Conservation (phyloP, 1,284 basidiomycete species). For the Moesziomyces parantarcticus region DNA sequence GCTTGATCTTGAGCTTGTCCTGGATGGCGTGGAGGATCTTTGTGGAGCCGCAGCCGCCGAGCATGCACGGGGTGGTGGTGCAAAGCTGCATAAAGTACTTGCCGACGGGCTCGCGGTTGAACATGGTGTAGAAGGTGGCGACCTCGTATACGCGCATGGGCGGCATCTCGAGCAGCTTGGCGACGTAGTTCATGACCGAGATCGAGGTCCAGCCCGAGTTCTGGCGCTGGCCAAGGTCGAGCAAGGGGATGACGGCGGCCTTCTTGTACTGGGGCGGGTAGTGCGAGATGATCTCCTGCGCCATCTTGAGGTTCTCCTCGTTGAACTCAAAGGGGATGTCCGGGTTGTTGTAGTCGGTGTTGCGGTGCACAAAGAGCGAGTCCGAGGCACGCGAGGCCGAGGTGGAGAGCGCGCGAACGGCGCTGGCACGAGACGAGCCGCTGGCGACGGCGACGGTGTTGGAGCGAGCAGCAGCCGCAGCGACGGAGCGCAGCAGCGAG, state of each 20-base stretch:
- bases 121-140: constrained; percentile 99
- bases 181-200: constrained; percentile 98
- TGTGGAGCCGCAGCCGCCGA: constrained; percentile 84
- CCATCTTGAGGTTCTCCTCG: constrained; percentile 82
- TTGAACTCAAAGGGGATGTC: constrained; percentile 89
- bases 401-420: constrained; percentile 48
- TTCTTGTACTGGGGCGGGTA: constrained; percentile 99
- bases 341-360: constrained; percentile 82
- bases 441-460: constrained; percentile 30
- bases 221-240: constrained; percentile 95
- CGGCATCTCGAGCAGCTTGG: constrained; percentile 86
- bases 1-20: constrained; percentile 82
- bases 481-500: constrained; percentile 40
- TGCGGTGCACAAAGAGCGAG: constrained; percentile 75
- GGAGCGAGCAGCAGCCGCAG: constrained; percentile 29
- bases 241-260: constrained; percentile 89
- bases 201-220: constrained; percentile 99
- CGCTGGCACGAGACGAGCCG: constrained; percentile 20
- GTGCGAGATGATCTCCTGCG: constrained; percentile 86
- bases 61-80: constrained; percentile 98
- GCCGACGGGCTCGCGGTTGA: constrained; percentile 83
- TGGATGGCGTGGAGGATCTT: constrained; percentile 88
- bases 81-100: constrained; percentile 96
- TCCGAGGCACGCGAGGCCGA: constrained; percentile 55
- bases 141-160: constrained; percentile 99